Evolutionary conservation across 176 grass and related monocot genomes (phyloP).

Genomic region (Eleusine coracana): DNA sequence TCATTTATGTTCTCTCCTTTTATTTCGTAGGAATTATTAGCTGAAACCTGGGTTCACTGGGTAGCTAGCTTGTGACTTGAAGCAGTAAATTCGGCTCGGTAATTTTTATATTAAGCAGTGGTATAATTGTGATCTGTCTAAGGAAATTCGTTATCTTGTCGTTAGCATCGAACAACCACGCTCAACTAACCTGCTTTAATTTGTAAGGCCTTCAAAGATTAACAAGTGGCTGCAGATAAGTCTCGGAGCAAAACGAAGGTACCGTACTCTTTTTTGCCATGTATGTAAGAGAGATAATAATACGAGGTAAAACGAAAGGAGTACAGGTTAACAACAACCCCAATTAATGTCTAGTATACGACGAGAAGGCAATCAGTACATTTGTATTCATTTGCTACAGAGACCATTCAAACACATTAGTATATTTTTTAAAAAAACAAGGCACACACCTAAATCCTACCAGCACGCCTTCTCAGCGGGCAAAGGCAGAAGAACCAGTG

Average conservation of each 20-base stretch:
- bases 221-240: not conserved
- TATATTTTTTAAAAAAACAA: not conserved
- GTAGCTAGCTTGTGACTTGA: not conserved
- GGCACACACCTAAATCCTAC: conserved; percentile 33
- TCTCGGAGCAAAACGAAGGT: not conserved
- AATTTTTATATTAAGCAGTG: not conserved
- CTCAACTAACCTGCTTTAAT: conserved; percentile 19
- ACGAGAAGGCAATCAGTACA: not conserved
- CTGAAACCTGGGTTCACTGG: not conserved
- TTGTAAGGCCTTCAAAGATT: not conserved
- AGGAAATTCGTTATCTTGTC: not conserved
- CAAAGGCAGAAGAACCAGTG: not conserved
- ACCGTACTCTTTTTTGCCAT: not conserved
- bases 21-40: too few species aligned
- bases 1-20: not conserved
- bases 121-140: not conserved
- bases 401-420: too few species aligned
- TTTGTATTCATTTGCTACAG: not conserved
- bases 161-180: not conserved
- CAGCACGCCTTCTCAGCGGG: not conserved
- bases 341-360: not conserved
- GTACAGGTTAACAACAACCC: conserved; percentile 19
- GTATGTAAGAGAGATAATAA: not conserved
- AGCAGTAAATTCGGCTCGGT: not conserved
- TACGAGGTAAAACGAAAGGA: not conserved